Conservation (phyloP, 2,329 filamentous ascomycete species). For the Zasmidium cellare region DNA sequence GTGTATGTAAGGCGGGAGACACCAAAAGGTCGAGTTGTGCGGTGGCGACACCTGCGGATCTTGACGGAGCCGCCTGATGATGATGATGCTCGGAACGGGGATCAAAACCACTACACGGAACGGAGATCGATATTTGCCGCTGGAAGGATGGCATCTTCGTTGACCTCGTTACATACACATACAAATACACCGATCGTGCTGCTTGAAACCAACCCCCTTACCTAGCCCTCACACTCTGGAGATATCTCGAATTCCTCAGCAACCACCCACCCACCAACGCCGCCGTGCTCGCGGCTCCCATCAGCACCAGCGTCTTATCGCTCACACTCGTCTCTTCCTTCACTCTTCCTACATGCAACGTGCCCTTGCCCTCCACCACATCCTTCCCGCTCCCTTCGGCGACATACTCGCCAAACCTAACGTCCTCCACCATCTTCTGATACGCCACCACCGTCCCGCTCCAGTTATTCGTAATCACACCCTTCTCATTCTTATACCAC, state of each 20-base stretch:
- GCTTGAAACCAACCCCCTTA: slow-evolving; percentile 5
- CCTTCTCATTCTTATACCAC: slow-evolving; percentile 59
- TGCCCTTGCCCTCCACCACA: slow-evolving; percentile 36
- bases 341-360: slow-evolving; percentile 43
- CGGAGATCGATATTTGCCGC: too few relatives aligned
- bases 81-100: too few relatives aligned
- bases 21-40: too few relatives aligned
- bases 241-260: slow-evolving; percentile 46
- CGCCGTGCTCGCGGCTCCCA: slow-evolving; percentile 39
- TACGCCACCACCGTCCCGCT: slow-evolving; percentile 55
- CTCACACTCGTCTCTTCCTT: slow-evolving; percentile 47
- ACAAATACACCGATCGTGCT: neutral
- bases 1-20: too few relatives aligned
- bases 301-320: slow-evolving; percentile 35
- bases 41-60: too few relatives aligned
- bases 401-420: slow-evolving; percentile 50
- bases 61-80: too few relatives aligned
- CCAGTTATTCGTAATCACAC: slow-evolving; percentile 60
- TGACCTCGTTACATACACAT: neutral
- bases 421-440: slow-evolving; percentile 47
- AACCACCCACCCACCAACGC: slow-evolving; percentile 39
- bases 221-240: slow-evolving; percentile 23
- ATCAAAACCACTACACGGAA: too few relatives aligned
- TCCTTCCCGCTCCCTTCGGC: slow-evolving; percentile 34
- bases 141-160: neutral